Evolutionary conservation across 1,139 yeast genomes (phyloP).

Genomic region (Protomyces macrosporus): DNA sequence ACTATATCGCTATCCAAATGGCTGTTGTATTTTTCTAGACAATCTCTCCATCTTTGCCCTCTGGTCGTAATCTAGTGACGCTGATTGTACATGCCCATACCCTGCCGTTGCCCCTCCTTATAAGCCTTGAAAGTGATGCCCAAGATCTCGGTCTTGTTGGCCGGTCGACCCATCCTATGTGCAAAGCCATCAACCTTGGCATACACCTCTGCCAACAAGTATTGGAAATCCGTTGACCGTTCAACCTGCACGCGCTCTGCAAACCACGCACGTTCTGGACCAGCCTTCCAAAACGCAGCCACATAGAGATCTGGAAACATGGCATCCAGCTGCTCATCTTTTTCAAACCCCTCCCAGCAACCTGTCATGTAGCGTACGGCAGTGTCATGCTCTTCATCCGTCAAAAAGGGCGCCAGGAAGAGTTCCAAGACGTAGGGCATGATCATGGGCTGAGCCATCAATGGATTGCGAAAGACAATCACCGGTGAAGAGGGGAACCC

Average conservation of each 20-base stretch:
- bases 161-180: neutral
- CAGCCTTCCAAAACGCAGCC: slow-evolving; percentile 14
- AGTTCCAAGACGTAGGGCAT: slow-evolving; percentile 11
- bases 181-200: neutral
- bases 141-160: neutral
- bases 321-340: slow-evolving; percentile 8
- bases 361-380: slow-evolving; percentile 17
- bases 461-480: slow-evolving; percentile 9
- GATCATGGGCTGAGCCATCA: slow-evolving; percentile 15
- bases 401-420: slow-evolving; percentile 13
- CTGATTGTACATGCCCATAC: neutral
- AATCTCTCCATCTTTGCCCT: no score
- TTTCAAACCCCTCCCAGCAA: slow-evolving; percentile 9
- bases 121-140: slow-evolving; percentile 3
- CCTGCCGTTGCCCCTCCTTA: slow-evolving; percentile 2
- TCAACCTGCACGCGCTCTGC: neutral
- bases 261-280: neutral
- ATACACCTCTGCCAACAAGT: neutral
- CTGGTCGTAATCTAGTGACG: no score
- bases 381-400: slow-evolving; percentile 1
- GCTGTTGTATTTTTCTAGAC: neutral
- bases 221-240: slow-evolving; percentile 2
- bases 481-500: slow-evolving; percentile 19
- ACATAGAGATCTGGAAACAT: slow-evolving; percentile 16
- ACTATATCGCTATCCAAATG: neutral